Evolutionary conservation across 208 protist genomes (phyloP).

Genomic region (Acanthamoeba castellanii): DNA sequence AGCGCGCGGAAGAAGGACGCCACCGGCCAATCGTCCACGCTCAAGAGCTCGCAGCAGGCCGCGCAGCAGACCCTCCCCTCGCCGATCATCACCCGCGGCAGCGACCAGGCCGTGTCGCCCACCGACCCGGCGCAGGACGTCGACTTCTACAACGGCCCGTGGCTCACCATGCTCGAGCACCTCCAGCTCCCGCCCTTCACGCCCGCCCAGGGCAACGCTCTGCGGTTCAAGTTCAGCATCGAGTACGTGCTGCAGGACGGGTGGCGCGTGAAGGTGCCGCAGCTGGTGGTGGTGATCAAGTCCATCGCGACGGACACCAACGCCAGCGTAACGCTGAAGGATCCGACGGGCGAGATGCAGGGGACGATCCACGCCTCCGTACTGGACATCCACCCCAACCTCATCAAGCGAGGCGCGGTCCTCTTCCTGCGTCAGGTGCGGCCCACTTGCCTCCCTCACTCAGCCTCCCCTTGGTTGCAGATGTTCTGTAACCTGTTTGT

Average conservation of each 20-base stretch:
- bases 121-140: constrained; percentile 50
- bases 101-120: neutral
- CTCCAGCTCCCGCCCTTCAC: constrained; percentile 59
- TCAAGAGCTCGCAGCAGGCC: constrained; percentile 11
- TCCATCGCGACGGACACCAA: constrained; percentile 64
- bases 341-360: constrained; percentile 72
- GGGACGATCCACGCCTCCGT: constrained; percentile 46
- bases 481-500: no score
- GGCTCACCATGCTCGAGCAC: constrained; percentile 58
- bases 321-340: constrained; percentile 63
- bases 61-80: neutral
- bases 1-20: neutral
- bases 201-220: constrained; percentile 20
- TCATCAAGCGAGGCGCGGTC: constrained; percentile 58
- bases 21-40: neutral
- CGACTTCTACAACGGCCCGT: constrained; percentile 72
- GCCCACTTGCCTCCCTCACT: neutral
- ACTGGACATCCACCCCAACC: constrained; percentile 37
- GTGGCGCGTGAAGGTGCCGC: constrained; percentile 10
- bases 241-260: constrained; percentile 29
- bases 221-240: constrained; percentile 44
- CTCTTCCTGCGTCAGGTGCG: constrained; percentile 57
- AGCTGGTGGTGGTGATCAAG: constrained; percentile 69
- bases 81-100: constrained; percentile 32
- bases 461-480: no score